Base-by-base conservation (phyloP, 1,139 yeast species). In the Kurtzmaniella quercitrusa region DNA sequence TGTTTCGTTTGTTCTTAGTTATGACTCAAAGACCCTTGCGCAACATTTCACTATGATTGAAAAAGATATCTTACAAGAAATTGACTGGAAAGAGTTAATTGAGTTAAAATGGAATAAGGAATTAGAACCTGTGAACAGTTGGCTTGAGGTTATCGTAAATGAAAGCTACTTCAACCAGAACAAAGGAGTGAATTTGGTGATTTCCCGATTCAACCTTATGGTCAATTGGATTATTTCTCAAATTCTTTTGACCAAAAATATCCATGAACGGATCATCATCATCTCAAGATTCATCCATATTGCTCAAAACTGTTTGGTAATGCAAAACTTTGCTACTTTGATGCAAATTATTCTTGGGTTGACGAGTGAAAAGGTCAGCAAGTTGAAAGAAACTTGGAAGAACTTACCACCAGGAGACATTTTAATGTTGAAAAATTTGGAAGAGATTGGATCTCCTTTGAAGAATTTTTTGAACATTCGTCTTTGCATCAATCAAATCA, bases 221-320 rank as follows among this genome's bases (percentile, higher is more conserved):
- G 89, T 88, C 6, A 88, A 88, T 58, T 93, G 98, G 98, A 82
- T 90, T 41, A 82, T 88, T 37, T 87, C 96, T 1, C 96, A 93
- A 63, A 78, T 93, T 44, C 62, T 89, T 14, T 66, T 93, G 48
- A 88, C 96, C 8, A 73, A 73, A 45, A 69, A 73, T 37, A 66
- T 75, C 34, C 68, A 66, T 11, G 81, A 85, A 54, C 72, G 93
- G 50, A 81, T 81, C 37, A 74, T 78, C 44, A 76, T 91, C 1
- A 77, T 91, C 14, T 81, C 90, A 17, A 70, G 94, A 52, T 88
- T 88, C 55, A 87, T 93, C 46, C 96, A 89, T 55, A 68, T 91
- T 48, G 98, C 96, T 0, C 82, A 83, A 47, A 79, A 82, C 51
- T 83, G 93, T 60, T 73, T 67, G 68, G 52, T 61, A n/a, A 59